Percentiles rank a stretch among this genome's conserved stretches.
Evolutionary conservation across 805 yeast species (phyloP).

Genomic region (Pichia ethanolica): DNA sequence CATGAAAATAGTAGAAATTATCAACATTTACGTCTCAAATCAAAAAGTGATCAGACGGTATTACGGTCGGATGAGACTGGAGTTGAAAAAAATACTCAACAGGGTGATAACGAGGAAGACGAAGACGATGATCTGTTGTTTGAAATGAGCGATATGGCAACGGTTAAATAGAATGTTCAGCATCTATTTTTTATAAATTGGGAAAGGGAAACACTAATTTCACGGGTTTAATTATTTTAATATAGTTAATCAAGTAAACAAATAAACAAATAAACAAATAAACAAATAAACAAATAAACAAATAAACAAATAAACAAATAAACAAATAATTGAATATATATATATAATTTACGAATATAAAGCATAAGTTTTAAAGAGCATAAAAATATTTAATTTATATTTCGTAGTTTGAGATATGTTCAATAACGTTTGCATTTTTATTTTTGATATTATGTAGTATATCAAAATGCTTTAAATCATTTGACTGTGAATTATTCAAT

Average conservation of each 20-base stretch:
- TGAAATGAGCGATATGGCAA: conserved; percentile 68
- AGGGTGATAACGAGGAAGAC: conserved; percentile 43
- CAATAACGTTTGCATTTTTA: too few relatives aligned
- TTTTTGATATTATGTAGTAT: too few relatives aligned
- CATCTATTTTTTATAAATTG: too few relatives aligned
- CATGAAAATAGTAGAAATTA: background rate
- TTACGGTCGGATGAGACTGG: background rate
- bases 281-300: background rate
- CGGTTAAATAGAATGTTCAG: conserved; percentile 15
- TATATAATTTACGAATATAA: background rate
- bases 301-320: background rate
- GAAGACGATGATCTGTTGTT: conserved; percentile 45
- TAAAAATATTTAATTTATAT: too few relatives aligned
- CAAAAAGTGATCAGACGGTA: background rate
- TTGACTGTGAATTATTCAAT: too few relatives aligned
- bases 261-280: background rate
- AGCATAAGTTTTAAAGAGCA: too few relatives aligned
- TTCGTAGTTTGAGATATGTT: too few relatives aligned
- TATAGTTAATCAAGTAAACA: too few relatives aligned
- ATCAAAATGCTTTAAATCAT: too few relatives aligned
- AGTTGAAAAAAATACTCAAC: background rate
- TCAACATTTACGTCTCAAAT: background rate
- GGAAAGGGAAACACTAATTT: too few relatives aligned
- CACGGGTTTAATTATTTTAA: too few relatives aligned
- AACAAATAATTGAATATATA: background rate